Percentiles rank a stretch among this genome's conserved stretches.
These are phyloP conservation scores for Viola pubescens DNA, from an alignment of 441 rosid species.

Conservation along the genomic window DNA sequence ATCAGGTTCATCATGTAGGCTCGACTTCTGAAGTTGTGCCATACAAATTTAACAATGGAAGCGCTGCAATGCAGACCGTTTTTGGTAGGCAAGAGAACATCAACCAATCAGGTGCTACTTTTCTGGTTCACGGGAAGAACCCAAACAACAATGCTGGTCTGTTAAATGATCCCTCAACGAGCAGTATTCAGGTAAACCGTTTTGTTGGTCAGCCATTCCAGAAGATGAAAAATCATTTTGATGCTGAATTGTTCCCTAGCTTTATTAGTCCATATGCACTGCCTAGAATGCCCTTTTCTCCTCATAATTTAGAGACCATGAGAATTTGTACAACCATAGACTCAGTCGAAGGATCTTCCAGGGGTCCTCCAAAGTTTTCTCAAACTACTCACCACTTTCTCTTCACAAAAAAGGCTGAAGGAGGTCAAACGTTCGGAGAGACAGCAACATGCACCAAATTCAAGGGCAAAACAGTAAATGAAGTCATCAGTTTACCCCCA, in stretches of 20 bases:
- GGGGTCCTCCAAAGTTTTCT: slow-evolving; percentile 29
- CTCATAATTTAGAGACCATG: slow-evolving; percentile 35
- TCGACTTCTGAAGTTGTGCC: slow-evolving; percentile 30
- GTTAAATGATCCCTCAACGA: slow-evolving; percentile 19
- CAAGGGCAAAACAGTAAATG: slow-evolving; percentile 39
- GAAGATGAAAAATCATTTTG: slow-evolving; percentile 16
- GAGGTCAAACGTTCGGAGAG: slow-evolving; percentile 35
- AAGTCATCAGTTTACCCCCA: slow-evolving; percentile 39
- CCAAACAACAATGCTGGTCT: slow-evolving; percentile 15
- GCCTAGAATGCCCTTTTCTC: slow-evolving; percentile 22
- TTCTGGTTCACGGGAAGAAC: slow-evolving; percentile 27
- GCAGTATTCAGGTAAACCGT: slow-evolving; percentile 14
- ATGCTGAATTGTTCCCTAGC: slow-evolving; percentile 19
- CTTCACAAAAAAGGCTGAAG: slow-evolving; percentile 35
- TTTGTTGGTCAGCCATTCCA: slow-evolving; percentile 17
- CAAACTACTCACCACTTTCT: slow-evolving; percentile 35
- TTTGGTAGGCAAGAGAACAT: slow-evolving; percentile 15
- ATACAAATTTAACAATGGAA: slow-evolving; percentile 16
- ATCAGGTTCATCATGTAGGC: slow-evolving; percentile 20
- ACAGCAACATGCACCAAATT: slow-evolving; percentile 34
- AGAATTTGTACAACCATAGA: slow-evolving; percentile 40
- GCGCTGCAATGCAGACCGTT: slow-evolving; percentile 17
- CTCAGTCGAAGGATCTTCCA: slow-evolving; percentile 28
- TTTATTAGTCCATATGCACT: slow-evolving; percentile 21
- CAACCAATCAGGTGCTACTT: slow-evolving; percentile 21